These are phyloP conservation scores for Botrytis elliptica DNA, from an alignment of 2,329 filamentous ascomycete genomes.

Conservation along the genomic window DNA sequence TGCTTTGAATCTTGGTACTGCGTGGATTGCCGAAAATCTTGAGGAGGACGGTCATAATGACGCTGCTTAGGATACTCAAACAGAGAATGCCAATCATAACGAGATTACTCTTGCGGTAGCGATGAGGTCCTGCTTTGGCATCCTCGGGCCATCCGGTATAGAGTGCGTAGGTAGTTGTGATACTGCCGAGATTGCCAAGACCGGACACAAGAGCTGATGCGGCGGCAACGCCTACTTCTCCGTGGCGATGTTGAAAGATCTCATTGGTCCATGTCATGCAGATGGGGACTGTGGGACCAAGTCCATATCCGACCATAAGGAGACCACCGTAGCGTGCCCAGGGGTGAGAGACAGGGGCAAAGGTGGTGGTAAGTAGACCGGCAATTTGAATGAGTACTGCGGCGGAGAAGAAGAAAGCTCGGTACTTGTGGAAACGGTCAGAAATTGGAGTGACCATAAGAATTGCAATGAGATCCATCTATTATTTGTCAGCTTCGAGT, in stretches of 20 bases:
- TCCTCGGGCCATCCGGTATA: slow-evolving; percentile 86
- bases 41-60: slow-evolving; percentile 66
- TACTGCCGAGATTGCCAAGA: slow-evolving; percentile 80
- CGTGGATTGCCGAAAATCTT: slow-evolving; percentile 56
- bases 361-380: slow-evolving; percentile 76
- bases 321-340: slow-evolving; percentile 88
- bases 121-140: slow-evolving; percentile 61
- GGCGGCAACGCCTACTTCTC: slow-evolving; percentile 86
- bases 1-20: slow-evolving; percentile 46
- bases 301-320: slow-evolving; percentile 85
- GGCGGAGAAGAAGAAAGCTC: slow-evolving; percentile 76
- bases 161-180: slow-evolving; percentile 84
- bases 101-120: slow-evolving; percentile 80
- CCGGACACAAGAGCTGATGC: slow-evolving; percentile 84
- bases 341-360: slow-evolving; percentile 62
- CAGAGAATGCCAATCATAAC: slow-evolving; percentile 85
- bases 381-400: slow-evolving; percentile 77
- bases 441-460: slow-evolving; percentile 81
- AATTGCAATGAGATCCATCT: slow-evolving; percentile 88
- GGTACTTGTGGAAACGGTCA: slow-evolving; percentile 79
- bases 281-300: slow-evolving; percentile 87
- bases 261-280: slow-evolving; percentile 94
- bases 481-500: slow-evolving; percentile 15
- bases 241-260: slow-evolving; percentile 85
- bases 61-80: slow-evolving; percentile 71